Base-by-base conservation (phyloP, 148 eudicot genomes). In the Arbutus unedo region DNA sequence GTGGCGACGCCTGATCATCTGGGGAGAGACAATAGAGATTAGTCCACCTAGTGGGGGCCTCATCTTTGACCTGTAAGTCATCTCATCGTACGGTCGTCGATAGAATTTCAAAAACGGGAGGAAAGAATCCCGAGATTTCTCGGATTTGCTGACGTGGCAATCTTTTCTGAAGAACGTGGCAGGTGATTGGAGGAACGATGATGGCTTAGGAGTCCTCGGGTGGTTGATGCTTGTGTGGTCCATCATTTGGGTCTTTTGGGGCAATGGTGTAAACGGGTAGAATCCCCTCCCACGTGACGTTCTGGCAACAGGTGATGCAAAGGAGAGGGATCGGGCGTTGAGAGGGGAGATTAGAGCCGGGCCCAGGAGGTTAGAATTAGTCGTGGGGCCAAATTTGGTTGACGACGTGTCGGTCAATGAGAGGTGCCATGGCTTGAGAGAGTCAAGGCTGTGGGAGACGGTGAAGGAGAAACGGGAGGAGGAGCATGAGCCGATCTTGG, bases 381-480 rank as follows among this genome's bases (percentile, higher is more conserved):
- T 50, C 0, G 91, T 82, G 84, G 98, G 96, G 51, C 96, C 96
- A 13, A 91, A 89, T 50, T 90, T 91, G 44, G 91, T 87, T 1
- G 94, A 81, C 50, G 98, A 84, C 18, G 94, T 80, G 89, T 92
- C 97, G 18, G 94, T 86, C 5, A 94, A 81, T 25, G 94, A 85
- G 44, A 96, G 92, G 89, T 94, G 88, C 99, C 99, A 96, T 0
- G 99, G 99, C 67, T 96, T 96, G 83, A 96, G 88, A 5, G 99
- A 96, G 92, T 94, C 98, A 11, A 89, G 80, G 80, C 89, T 87
- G 86, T 94, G 99, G 19, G 97, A 88, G 44, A 96, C 99, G 2
- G 98, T 94, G 91, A 96, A 96, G 83, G 99, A 86, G 86, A 96
- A 96, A 56, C 99, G 91, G 19, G 99, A 90, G 31, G 99, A 96